phyloP scores from a whole-genome alignment of 306 rosid genomes.

The Erythrophleum fordii region DNA sequence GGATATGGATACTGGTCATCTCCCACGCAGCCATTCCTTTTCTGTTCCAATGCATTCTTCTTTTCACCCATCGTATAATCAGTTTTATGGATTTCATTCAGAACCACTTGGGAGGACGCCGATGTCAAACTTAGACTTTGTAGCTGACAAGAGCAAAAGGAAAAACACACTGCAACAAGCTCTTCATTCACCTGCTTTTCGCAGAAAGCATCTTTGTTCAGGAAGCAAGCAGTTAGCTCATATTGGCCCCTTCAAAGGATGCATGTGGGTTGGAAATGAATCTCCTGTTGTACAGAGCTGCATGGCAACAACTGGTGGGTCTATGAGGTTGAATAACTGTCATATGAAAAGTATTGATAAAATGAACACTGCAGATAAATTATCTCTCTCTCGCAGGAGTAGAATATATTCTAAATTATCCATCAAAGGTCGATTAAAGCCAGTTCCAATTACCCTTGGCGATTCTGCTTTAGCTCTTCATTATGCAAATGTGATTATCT shows the following conservation, averaged over 20 bases:
- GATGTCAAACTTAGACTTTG: slow-evolving; percentile 31
- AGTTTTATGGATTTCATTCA: slow-evolving; percentile 45
- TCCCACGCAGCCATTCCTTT: slow-evolving; percentile 69
- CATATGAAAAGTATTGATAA: slow-evolving; percentile 38
- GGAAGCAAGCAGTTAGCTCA: slow-evolving; percentile 52
- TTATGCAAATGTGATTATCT: slow-evolving; percentile 72
- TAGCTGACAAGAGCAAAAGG: slow-evolving; percentile 42
- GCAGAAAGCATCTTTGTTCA: slow-evolving; percentile 44
- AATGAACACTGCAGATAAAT: slow-evolving; percentile 42
- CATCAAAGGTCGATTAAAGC: slow-evolving; percentile 46
- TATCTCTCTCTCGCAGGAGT: slow-evolving; percentile 47
- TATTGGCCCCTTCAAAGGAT: slow-evolving; percentile 63
- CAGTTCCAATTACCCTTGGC: slow-evolving; percentile 70
- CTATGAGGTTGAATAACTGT: slow-evolving; percentile 66
- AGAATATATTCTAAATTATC: slow-evolving; percentile 61
- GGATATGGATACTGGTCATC: slow-evolving; percentile 42
- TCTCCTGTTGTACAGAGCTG: slow-evolving; percentile 58
- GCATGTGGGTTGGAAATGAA: slow-evolving; percentile 54
- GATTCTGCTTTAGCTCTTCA: slow-evolving; percentile 72
- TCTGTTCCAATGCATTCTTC: slow-evolving; percentile 53
- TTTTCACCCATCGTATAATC: slow-evolving; percentile 58
- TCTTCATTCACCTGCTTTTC: slow-evolving; percentile 37
- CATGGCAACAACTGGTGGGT: slow-evolving; percentile 58
- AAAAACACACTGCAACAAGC: slow-evolving; percentile 46
- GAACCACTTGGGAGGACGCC: slow-evolving; percentile 46